phyloP scores from a whole-genome alignment of 139 green algal species.

The Chlorella sp. region DNA sequence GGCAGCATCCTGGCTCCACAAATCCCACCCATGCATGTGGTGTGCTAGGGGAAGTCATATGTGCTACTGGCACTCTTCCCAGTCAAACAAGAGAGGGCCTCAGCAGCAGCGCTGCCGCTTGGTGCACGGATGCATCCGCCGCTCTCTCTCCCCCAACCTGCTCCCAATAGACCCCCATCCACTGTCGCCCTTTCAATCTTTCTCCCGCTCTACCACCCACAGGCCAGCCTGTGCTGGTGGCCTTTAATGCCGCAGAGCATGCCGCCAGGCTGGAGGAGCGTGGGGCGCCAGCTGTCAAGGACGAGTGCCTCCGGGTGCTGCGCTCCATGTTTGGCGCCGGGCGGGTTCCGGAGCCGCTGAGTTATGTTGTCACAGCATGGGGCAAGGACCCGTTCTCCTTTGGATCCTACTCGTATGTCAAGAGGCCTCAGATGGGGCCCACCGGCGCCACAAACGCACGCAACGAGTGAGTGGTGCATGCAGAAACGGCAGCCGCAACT shows the following conservation, averaged over 20 bases:
- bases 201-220: background rate
- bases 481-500: background rate
- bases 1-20: too few relatives aligned
- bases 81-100: too few relatives aligned
- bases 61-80: too few relatives aligned
- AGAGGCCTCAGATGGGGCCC: background rate
- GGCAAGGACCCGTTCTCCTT: conserved; percentile 13
- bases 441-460: background rate
- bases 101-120: too few relatives aligned
- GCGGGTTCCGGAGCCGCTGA: background rate
- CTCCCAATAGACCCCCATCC: too few relatives aligned
- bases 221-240: conserved; percentile 22
- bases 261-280: background rate
- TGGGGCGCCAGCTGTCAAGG: background rate
- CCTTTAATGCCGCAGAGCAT: conserved; percentile 25
- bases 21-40: too few relatives aligned
- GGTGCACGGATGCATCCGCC: too few relatives aligned
- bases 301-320: background rate
- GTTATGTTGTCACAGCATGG: conserved; percentile 5
- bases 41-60: too few relatives aligned
- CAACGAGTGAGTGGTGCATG: background rate
- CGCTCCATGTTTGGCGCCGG: background rate
- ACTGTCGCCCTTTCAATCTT: background rate
- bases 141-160: too few relatives aligned
- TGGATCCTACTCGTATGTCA: conserved; percentile 23